Percentiles rank a stretch among this genome's conserved stretches.
Evolutionary conservation across 495 filamentous ascomycete species (phyloP).

Genomic region (Xylaria venustula): DNA sequence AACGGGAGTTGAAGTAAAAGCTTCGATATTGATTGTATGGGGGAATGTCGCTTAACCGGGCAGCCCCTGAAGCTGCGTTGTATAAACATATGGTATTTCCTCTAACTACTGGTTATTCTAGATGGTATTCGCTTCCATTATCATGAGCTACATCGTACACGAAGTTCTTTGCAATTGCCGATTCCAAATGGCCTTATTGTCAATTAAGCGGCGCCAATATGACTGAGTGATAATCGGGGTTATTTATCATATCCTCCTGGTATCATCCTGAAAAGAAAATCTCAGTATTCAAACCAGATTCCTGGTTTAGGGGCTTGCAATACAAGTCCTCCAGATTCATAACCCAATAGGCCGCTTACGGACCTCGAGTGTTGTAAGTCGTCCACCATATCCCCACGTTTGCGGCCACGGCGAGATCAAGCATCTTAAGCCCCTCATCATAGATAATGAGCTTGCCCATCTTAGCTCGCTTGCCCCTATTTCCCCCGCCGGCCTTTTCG

Average conservation of each 20-base stretch:
- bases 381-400: conserved; percentile 94
- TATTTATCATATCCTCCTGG: too few species aligned
- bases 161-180: not conserved
- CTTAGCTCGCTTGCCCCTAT: conserved; percentile 82
- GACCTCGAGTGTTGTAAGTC: conserved; percentile 30
- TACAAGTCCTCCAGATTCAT: too few species aligned
- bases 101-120: too few species aligned
- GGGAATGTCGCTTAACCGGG: too few species aligned
- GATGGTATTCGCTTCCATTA: not conserved
- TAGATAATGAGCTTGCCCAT: conserved; percentile 90
- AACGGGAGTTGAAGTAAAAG: too few species aligned
- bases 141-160: not conserved
- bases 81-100: not conserved
- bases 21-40: too few species aligned
- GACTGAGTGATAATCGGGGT: too few species aligned
- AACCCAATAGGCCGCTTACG: too few species aligned
- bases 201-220: not conserved
- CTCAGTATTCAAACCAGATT: too few species aligned
- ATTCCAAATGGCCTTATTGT: not conserved
- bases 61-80: not conserved
- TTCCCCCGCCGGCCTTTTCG: conserved; percentile 77
- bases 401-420: conserved; percentile 87
- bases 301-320: too few species aligned
- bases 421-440: conserved; percentile 90
- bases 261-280: too few species aligned